phyloP scores from a whole-genome alignment of 2,329 filamentous ascomycete genomes.

The Colletotrichum lini region DNA sequence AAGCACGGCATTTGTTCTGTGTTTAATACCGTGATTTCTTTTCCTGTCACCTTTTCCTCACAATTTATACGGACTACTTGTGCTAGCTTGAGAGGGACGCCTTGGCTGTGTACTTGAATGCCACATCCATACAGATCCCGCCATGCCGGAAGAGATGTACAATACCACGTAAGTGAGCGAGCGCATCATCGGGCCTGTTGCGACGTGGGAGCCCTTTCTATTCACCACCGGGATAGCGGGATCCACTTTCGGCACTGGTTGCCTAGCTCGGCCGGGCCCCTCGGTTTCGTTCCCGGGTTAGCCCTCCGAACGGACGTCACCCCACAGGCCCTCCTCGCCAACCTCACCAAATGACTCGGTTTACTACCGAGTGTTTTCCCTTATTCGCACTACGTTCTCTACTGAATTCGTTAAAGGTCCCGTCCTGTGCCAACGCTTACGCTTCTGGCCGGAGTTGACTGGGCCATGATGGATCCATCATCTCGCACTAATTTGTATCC shows the following conservation, averaged over 20 bases:
- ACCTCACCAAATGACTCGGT: slow-evolving; percentile 17
- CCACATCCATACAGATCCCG: too few species aligned
- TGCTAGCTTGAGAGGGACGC: too few species aligned
- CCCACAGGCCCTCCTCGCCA: slow-evolving; percentile 17
- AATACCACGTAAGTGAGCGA: not conserved
- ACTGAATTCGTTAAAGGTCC: not conserved
- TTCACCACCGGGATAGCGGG: not conserved
- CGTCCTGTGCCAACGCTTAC: slow-evolving; percentile 1
- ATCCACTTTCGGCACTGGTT: slow-evolving; percentile 20
- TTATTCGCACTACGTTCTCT: not conserved
- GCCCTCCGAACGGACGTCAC: slow-evolving; percentile 27
- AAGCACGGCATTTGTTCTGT: too few species aligned
- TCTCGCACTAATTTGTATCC: too few species aligned
- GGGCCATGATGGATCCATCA: slow-evolving; percentile 2
- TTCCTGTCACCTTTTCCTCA: too few species aligned
- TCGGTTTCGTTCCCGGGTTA: not conserved
- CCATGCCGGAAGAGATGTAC: too few species aligned
- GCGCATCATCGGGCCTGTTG: slow-evolving; percentile 1
- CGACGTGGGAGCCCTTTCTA: slow-evolving; percentile 1
- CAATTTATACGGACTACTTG: too few species aligned
- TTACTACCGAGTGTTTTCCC: not conserved
- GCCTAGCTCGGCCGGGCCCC: slow-evolving; percentile 12
- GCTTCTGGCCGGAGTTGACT: slow-evolving; percentile 13
- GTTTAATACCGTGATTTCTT: too few species aligned
- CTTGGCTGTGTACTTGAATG: too few species aligned